phyloP scores from a whole-genome alignment of 2,329 filamentous ascomycete species.

The Nigrospora oryzae region DNA sequence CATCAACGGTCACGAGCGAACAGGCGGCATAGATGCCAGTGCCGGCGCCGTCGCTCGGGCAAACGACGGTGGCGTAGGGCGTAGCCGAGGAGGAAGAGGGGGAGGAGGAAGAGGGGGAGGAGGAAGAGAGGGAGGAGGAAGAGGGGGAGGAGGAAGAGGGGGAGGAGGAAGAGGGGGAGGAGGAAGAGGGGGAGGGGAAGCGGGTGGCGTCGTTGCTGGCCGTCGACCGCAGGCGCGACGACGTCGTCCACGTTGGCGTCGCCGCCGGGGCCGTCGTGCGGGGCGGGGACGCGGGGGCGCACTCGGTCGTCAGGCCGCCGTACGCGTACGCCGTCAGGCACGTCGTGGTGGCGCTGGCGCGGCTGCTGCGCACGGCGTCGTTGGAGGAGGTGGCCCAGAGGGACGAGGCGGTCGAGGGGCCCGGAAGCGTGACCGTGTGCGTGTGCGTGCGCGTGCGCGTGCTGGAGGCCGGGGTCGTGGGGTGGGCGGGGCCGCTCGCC shows the following conservation, averaged over 20 bases:
- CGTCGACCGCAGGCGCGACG: too few species aligned
- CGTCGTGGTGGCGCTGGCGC: conserved; percentile 5
- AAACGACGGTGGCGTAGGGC: not conserved
- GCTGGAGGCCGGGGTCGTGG: too few species aligned
- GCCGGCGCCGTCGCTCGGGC: not conserved
- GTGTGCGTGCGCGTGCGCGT: not conserved
- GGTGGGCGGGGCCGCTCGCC: not conserved
- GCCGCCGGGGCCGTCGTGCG: too few species aligned
- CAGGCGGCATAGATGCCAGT: not conserved
- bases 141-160: not conserved
- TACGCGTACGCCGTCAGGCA: not conserved
- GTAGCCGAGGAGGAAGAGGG: not conserved
- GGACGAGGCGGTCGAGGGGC: not conserved
- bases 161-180: not conserved
- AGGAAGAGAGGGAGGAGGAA: not conserved
- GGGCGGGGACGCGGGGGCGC: too few species aligned
- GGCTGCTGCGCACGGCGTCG: conserved; percentile 5
- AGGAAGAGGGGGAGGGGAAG: too few species aligned
- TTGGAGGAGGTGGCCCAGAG: not conserved
- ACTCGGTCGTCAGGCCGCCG: too few species aligned
- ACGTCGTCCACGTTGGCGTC: too few species aligned
- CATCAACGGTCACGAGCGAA: not conserved
- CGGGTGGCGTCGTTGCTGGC: too few species aligned
- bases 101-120: not conserved
- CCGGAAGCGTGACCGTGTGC: not conserved